Evolutionary conservation across 202 grass and related monocot species (phyloP).

Genomic region (Dendrocalamus latiflorus): DNA sequence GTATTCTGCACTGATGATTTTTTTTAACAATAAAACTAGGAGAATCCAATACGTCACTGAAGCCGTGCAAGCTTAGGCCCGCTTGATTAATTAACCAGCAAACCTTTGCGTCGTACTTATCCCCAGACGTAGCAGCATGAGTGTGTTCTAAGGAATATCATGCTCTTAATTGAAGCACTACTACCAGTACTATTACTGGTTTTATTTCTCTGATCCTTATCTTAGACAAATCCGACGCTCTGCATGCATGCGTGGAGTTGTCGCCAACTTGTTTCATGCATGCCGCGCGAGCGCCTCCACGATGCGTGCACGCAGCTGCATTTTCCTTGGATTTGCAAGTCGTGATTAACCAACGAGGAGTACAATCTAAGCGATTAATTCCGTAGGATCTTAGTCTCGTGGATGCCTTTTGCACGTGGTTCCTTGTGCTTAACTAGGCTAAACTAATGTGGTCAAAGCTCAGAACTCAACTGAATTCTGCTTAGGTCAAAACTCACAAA

Average conservation of each 20-base stretch:
- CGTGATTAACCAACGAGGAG: neutral
- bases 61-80: neutral
- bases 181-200: neutral
- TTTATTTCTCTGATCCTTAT: neutral
- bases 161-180: neutral
- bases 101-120: constrained; percentile 4
- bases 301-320: neutral
- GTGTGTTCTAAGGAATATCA: constrained; percentile 11
- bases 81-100: neutral
- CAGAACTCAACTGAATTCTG: neutral
- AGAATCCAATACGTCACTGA: too few relatives aligned
- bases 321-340: neutral
- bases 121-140: neutral
- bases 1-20: too few relatives aligned
- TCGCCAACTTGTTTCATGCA: constrained; percentile 10
- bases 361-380: constrained; percentile 23
- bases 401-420: neutral
- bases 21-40: too few relatives aligned
- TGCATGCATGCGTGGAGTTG: constrained; percentile 9
- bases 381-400: constrained; percentile 9
- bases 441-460: constrained; percentile 17
- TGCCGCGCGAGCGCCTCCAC: neutral
- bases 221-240: neutral
- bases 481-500: neutral
- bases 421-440: neutral